A percentile compares a stretch with the other conserved stretches of the same genome.
phyloP scores from a whole-genome alignment of 1,139 yeast genomes.

The Ogataea hybrid region DNA sequence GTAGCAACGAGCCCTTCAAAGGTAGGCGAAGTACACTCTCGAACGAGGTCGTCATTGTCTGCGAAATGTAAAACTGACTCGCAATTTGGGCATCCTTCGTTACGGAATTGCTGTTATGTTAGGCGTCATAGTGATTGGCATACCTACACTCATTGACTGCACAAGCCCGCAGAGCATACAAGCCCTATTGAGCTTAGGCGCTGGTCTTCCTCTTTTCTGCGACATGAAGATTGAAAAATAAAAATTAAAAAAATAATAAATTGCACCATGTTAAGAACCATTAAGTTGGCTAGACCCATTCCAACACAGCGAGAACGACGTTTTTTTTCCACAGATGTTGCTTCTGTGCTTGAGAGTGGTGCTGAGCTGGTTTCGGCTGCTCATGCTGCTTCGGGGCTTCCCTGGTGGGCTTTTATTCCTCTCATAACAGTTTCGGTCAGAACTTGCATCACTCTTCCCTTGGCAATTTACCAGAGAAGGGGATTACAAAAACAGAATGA shows the following conservation, averaged over 20 bases:
- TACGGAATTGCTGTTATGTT: slow-evolving; percentile 49
- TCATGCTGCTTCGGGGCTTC: slow-evolving; percentile 59
- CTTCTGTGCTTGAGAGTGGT: slow-evolving; percentile 20
- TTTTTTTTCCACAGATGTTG: slow-evolving; percentile 15
- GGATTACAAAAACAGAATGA: slow-evolving; percentile 69
- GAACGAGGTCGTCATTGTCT: slow-evolving; percentile 77
- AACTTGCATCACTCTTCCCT: slow-evolving; percentile 67
- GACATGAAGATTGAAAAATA: slow-evolving; percentile 3
- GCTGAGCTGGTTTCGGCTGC: slow-evolving; percentile 38
- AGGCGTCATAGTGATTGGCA: background rate
- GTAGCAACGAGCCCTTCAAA: slow-evolving; percentile 95
- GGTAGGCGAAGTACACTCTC: slow-evolving; percentile 94
- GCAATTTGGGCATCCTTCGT: slow-evolving; percentile 96
- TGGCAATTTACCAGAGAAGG: slow-evolving; percentile 69
- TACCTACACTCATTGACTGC: slow-evolving; percentile 60
- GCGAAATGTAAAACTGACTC: slow-evolving; percentile 73
- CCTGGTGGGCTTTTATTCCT: slow-evolving; percentile 87
- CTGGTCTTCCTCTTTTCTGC: slow-evolving; percentile 30
- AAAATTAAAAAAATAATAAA: background rate
- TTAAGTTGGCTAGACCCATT: background rate
- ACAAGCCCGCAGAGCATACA: slow-evolving; percentile 97
- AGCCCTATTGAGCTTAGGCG: slow-evolving; percentile 77
- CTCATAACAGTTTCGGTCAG: slow-evolving; percentile 65
- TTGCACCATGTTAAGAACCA: slow-evolving; percentile 1
- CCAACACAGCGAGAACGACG: background rate